Conservation (phyloP, 2,329 filamentous ascomycete genomes). For the Calycina marina region DNA sequence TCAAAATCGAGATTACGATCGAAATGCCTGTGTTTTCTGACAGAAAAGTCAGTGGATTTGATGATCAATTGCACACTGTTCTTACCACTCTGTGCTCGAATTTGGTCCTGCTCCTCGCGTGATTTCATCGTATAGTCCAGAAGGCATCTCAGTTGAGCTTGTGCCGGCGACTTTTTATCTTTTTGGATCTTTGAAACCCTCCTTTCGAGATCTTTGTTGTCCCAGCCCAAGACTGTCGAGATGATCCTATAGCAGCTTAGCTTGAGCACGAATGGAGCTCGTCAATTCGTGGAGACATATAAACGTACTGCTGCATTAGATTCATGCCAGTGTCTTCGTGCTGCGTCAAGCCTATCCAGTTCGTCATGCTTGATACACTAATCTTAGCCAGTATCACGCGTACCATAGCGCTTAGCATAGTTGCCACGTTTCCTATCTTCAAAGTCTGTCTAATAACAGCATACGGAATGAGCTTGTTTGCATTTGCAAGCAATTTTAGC, state of each 20-base stretch:
- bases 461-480: slow-evolving; percentile 60
- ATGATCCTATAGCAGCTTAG: slow-evolving; percentile 41
- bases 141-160: slow-evolving; percentile 46
- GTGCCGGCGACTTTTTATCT: slow-evolving; percentile 39
- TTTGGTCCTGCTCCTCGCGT: slow-evolving; percentile 41
- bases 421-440: slow-evolving; percentile 63
- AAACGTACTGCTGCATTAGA: slow-evolving; percentile 39
- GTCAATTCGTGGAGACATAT: background rate
- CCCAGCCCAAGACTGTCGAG: slow-evolving; percentile 57
- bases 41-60: too few relatives aligned
- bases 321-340: slow-evolving; percentile 70
- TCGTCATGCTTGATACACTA: slow-evolving; percentile 58
- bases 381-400: slow-evolving; percentile 63
- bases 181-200: slow-evolving; percentile 50
- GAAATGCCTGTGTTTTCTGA: slow-evolving; percentile 43
- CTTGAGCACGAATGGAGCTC: background rate
- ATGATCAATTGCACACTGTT: too few relatives aligned
- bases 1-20: slow-evolving; percentile 43
- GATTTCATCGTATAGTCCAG: slow-evolving; percentile 39
- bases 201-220: slow-evolving; percentile 55
- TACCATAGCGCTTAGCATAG: slow-evolving; percentile 67
- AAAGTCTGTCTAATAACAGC: slow-evolving; percentile 58
- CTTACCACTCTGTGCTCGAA: slow-evolving; percentile 38
- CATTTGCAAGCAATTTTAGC: slow-evolving; percentile 53
- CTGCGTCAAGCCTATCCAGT: slow-evolving; percentile 62